Conservation (phyloP, 2,329 filamentous ascomycete genomes). For the Neocucurbitaria cava region DNA sequence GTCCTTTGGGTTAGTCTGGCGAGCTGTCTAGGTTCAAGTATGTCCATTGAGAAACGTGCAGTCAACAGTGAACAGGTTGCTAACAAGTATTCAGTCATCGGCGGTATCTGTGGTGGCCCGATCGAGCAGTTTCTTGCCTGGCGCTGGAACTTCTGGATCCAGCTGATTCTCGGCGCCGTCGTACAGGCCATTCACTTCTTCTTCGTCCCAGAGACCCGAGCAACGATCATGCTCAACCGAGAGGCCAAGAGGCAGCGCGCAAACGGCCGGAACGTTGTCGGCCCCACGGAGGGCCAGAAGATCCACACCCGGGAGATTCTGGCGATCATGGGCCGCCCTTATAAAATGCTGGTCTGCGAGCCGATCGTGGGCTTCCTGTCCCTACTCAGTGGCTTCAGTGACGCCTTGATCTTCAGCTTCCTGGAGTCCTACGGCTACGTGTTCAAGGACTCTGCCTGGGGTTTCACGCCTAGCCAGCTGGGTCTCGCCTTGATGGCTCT, state of each 20-base stretch:
- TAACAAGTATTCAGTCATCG: conserved; percentile 71
- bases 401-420: conserved; percentile 80
- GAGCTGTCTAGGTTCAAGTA: conserved; percentile 70
- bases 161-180: conserved; percentile 76
- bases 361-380: conserved; percentile 76
- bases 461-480: conserved; percentile 63
- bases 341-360: conserved; percentile 75
- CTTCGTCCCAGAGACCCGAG: conserved; percentile 77
- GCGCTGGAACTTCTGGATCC: conserved; percentile 83
- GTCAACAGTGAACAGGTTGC: too few species aligned
- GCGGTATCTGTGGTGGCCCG: conserved; percentile 81
- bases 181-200: conserved; percentile 72
- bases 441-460: conserved; percentile 66
- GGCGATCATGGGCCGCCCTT: conserved; percentile 68
- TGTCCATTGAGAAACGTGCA: too few species aligned
- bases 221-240: conserved; percentile 76
- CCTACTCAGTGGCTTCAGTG: conserved; percentile 74
- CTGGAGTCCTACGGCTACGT: conserved; percentile 74
- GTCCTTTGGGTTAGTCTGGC: conserved; percentile 64
- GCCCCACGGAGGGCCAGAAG: conserved; percentile 67
- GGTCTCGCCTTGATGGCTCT: conserved; percentile 65
- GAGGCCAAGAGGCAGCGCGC: conserved; percentile 75
- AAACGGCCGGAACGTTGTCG: conserved; percentile 64
- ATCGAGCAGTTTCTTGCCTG: conserved; percentile 71
- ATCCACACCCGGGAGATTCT: conserved; percentile 39